Conservation (phyloP, 1,284 basidiomycete species). For the Apiotrichum gamsii region DNA sequence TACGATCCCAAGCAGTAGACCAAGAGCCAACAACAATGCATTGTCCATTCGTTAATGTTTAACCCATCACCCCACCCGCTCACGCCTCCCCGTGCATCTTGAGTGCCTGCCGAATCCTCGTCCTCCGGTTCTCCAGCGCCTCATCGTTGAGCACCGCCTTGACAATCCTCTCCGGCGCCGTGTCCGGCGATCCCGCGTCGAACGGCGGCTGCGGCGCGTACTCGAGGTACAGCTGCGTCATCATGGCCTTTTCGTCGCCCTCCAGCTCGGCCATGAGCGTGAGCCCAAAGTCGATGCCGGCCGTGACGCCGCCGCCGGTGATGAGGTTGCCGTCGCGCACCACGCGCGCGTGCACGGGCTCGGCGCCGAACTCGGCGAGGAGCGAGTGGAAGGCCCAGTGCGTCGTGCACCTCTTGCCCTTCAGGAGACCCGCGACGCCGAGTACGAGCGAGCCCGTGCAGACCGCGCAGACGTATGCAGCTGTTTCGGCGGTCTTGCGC, state of each 20-base stretch:
- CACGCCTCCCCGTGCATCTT: no score
- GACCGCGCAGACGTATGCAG: slow-evolving; percentile 5
- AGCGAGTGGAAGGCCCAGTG: slow-evolving; percentile 7
- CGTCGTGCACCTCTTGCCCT: slow-evolving; percentile 4
- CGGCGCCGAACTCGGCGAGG: background rate
- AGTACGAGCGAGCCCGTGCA: slow-evolving; percentile 13
- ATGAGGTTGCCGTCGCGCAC: slow-evolving; percentile 7
- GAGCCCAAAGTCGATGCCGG: slow-evolving; percentile 17
- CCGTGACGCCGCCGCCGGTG: slow-evolving; percentile 11
- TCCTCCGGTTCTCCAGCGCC: no score
- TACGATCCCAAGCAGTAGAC: slow-evolving; percentile 1
- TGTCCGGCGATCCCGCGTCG: slow-evolving; percentile 1
- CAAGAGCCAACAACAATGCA: no score
- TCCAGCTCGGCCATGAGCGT: slow-evolving; percentile 6
- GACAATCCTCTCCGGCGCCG: no score
- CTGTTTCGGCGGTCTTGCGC: background rate
- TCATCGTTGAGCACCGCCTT: no score
- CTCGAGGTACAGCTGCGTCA: slow-evolving; percentile 7
- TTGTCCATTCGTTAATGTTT: no score
- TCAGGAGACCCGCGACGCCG: slow-evolving; percentile 7
- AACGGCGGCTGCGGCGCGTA: slow-evolving; percentile 14
- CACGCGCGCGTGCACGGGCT: slow-evolving; percentile 3
- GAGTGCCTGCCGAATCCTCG: no score
- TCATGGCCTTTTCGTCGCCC: slow-evolving; percentile 1
- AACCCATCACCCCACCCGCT: no score